A percentile compares a stretch with the other conserved stretches of the same genome.
phyloP scores from a whole-genome alignment of 805 yeast species.

The Candida methanosorbosa region DNA sequence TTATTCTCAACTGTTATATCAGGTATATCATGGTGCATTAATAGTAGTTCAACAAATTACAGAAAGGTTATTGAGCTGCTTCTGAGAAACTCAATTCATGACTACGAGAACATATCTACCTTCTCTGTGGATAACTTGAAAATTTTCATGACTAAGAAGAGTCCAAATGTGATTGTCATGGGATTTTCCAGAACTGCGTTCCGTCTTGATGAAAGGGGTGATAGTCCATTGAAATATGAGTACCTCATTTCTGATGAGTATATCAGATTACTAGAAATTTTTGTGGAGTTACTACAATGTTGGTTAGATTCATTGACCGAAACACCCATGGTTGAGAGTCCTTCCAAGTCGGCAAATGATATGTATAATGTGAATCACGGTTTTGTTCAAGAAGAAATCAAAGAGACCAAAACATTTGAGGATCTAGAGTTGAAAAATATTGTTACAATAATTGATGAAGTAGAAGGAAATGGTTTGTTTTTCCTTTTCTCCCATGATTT shows the following conservation, averaged over 20 bases:
- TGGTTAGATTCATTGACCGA: slow-evolving; percentile 68
- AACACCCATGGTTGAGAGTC: slow-evolving; percentile 9
- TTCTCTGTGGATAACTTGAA: slow-evolving; percentile 60
- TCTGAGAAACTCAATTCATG: slow-evolving; percentile 68
- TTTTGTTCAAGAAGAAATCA: slow-evolving; percentile 29
- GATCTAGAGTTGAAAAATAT: slow-evolving; percentile 71
- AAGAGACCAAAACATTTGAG: slow-evolving; percentile 40
- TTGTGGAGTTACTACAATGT: slow-evolving; percentile 69
- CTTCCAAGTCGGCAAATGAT: slow-evolving; percentile 21
- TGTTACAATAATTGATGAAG: slow-evolving; percentile 83
- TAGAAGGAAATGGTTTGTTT: slow-evolving; percentile 91
- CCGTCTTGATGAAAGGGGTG: slow-evolving; percentile 63
- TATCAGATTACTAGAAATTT: slow-evolving; percentile 51
- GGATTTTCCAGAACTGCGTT: slow-evolving; percentile 75
- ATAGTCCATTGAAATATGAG: slow-evolving; percentile 42
- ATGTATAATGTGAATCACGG: slow-evolving; percentile 26
- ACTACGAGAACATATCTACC: slow-evolving; percentile 48
- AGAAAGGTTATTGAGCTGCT: slow-evolving; percentile 65
- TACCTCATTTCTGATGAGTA: slow-evolving; percentile 56
- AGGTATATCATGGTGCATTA: slow-evolving; percentile 62
- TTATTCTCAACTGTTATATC: slow-evolving; percentile 65
- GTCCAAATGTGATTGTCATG: slow-evolving; percentile 63
- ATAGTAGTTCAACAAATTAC: slow-evolving; percentile 40
- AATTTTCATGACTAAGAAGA: slow-evolving; percentile 55
- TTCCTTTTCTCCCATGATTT: slow-evolving; percentile 86